Evolutionary conservation across 371 early-diverging fungal species (phyloP).

Genomic region (Phascolomyces articulosus): DNA sequence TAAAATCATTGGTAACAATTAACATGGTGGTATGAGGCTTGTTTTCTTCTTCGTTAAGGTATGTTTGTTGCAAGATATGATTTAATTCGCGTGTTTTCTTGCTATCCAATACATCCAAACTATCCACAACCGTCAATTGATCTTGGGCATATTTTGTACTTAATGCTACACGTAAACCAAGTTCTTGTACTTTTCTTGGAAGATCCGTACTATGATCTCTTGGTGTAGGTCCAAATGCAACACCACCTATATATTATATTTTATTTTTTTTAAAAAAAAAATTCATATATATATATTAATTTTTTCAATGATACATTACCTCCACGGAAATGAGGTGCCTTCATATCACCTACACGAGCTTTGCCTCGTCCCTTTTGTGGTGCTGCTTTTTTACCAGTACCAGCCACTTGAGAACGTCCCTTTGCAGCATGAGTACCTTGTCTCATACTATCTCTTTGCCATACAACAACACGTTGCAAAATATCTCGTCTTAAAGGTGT

Average conservation of each 20-base stretch:
- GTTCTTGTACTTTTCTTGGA: constrained; percentile 83
- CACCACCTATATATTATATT: constrained; percentile 61
- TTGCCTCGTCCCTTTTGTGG: constrained; percentile 95
- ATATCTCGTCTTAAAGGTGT: constrained; percentile 85
- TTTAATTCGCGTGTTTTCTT: constrained; percentile 65
- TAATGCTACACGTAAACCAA: constrained; percentile 84
- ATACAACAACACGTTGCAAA: constrained; percentile 84
- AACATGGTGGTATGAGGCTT: constrained; percentile 30
- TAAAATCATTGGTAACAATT: constrained; percentile 53
- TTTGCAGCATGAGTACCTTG: constrained; percentile 89
- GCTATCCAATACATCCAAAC: constrained; percentile 53
- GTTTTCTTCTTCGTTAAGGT: constrained; percentile 14
- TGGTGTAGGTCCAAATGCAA: constrained; percentile 89
- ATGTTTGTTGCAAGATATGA: constrained; percentile 54
- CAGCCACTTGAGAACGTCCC: constrained; percentile 83
- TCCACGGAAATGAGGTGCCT: constrained; percentile 90
- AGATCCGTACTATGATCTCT: constrained; percentile 83
- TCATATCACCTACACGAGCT: constrained; percentile 85
- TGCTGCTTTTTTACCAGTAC: constrained; percentile 76
- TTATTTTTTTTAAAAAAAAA: background rate
- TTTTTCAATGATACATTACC: constrained; percentile 49
- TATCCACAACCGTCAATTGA: constrained; percentile 85
- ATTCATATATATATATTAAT: too few species aligned
- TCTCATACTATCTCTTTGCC: constrained; percentile 80
- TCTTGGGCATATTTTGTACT: constrained; percentile 91